Base-by-base conservation (phyloP, 2,329 filamentous ascomycete genomes). In the Xylariales sp. region DNA sequence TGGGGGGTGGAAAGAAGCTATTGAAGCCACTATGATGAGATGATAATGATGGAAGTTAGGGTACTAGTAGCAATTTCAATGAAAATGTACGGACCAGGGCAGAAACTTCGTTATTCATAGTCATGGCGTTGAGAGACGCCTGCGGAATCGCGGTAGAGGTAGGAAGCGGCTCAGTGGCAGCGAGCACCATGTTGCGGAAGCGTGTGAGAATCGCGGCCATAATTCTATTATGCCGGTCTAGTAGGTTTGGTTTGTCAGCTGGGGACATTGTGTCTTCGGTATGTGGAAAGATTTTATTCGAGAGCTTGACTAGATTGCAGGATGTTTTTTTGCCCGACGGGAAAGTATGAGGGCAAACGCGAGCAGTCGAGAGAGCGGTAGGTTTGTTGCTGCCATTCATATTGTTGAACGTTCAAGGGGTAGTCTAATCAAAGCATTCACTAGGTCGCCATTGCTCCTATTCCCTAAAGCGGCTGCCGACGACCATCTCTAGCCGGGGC, bases 221-320 rank as follows among this genome's bases (percentile, higher is more conserved):
- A 49, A 79, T 77, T 59, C 78, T 78, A 43, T 84, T 77, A 68
- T 85, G 80, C 41, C 82, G 81, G 64, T 86, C 84, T 85, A 74
- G 8, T 10, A 73, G 28, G 16, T 8, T 36, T 45, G 30, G 16
- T 12, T 30, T 5, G 66, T 72, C 45, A 71, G 64, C 43, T 7
- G 34, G 12, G 23, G 52, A 4, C 52, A 30, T 58, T 16, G 49
- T 62, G 28, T 30, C 30, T 62, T 18, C 14, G n/a, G 39, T 5
- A 5, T 9, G 18, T 32, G 39, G 23, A 45, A 32, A 45, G 12
- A 23, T 30, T n/a, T 46, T 14, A n/a, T 45, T 7, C 4, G 34
- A 16, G 34, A 41, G 39, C 39, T 56, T 10, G 52, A 50, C 9
- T 48, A 3, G 16, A 7, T 7, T 23, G 34, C 52, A 62, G 39